Base-by-base conservation (phyloP, 2,329 filamentous ascomycete genomes). In the Neofusicoccum ribis region DNA sequence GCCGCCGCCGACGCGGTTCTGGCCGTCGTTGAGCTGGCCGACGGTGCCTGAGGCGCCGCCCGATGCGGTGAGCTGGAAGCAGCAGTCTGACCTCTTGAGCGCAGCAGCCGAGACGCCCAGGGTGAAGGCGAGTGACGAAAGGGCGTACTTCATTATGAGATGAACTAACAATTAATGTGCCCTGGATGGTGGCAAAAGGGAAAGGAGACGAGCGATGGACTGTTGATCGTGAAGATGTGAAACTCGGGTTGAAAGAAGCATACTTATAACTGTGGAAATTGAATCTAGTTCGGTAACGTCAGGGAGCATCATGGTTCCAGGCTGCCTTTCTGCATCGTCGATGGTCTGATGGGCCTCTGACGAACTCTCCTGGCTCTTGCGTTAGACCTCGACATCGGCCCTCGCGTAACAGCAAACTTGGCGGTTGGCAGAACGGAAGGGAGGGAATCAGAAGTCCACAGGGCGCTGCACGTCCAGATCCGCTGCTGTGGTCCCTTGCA, bases 21-120 rank as follows among this genome's bases (percentile, higher is more conserved):
- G 88, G 8, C 89, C 88, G 73, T 89, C 86, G 61, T 67, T 70
- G 43, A 90, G 80, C 72, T 90, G 84, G 11, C 86, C 87, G 47
- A 90, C 77, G 3, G 78, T 73, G n/a, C 87, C 86, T 36, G 80
- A 79, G 17, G 78, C 74, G 65, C 77, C 79, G 17, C 84, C 84
- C 43, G 78, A 78, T 41, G 84, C 82, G 4, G 77, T 80, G 41
- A 89, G 71, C 66, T 81, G 77, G 74, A 89, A 88, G 68, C 81
- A 82, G 71, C 85, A 68, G 46, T 68, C 49, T 3, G 63, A 23
- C 3, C 63, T 65, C 39, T 64, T 65, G 23, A 67, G 34, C 34
- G 68, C 49, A 27, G 65, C 67, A n/a, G 68, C 70, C 7, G 70
- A 69, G n/a, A 67, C 69, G 44, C 67, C 67, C 14, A 72, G 54